Conservation (phyloP, 2,329 filamentous ascomycete species). For the Setomelanomma holmii region DNA sequence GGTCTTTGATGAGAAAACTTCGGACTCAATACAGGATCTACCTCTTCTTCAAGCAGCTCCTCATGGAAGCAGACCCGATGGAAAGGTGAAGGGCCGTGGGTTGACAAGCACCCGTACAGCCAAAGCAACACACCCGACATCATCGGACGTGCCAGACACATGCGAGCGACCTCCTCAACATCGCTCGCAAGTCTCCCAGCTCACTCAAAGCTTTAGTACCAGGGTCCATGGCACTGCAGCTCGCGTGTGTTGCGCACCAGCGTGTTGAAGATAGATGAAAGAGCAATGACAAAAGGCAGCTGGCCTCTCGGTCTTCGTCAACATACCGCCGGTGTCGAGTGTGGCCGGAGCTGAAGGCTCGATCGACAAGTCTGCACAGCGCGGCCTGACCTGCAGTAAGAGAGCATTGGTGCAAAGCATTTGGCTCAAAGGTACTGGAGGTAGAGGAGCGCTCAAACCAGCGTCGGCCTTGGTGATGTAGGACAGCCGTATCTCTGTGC, state of each 20-base stretch:
- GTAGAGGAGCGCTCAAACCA: background rate
- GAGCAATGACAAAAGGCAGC: background rate
- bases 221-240: background rate
- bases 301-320: background rate
- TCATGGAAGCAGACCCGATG: background rate
- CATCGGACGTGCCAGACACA: background rate
- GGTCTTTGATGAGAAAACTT: too few relatives aligned
- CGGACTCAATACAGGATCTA: background rate
- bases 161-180: background rate
- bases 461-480: background rate
- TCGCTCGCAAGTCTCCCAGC: background rate
- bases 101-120: background rate
- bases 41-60: background rate
- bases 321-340: background rate
- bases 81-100: background rate
- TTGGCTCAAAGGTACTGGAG: background rate
- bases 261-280: background rate
- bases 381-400: background rate
- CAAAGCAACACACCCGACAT: background rate
- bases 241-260: background rate
- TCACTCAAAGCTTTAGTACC: background rate
- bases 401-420: background rate
- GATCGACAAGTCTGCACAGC: background rate
- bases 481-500: background rate
- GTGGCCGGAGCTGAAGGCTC: background rate